Evolutionary conservation across 805 yeast species (phyloP).

Genomic region (Cyberlindnera petersonii): DNA sequence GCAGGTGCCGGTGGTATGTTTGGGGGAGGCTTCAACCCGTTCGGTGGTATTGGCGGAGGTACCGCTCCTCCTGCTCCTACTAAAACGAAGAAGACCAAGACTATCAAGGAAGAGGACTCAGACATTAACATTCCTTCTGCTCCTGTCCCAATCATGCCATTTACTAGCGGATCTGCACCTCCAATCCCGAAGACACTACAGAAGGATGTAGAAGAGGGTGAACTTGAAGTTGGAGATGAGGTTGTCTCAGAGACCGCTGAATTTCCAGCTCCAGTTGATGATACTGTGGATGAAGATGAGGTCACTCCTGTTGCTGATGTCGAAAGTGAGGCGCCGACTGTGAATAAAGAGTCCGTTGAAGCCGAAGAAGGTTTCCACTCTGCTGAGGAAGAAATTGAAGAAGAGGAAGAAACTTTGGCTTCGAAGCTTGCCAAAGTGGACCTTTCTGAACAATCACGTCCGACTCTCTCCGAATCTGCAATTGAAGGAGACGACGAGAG

Average conservation of each 20-base stretch:
- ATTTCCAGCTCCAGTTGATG: neutral
- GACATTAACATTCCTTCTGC: conserved; percentile 27
- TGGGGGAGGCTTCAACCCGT: conserved; percentile 39
- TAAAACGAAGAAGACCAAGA: conserved; percentile 21
- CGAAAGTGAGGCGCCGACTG: conserved; percentile 2
- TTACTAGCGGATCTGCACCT: conserved; percentile 32
- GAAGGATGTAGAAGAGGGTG: conserved; percentile 12
- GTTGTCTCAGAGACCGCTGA: conserved; percentile 4
- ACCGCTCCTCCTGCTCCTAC: conserved; percentile 23
- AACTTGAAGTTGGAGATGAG: conserved; percentile 9
- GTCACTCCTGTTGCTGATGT: neutral
- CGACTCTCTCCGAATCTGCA: conserved; percentile 24
- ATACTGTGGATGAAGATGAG: conserved; percentile 7
- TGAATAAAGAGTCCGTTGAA: neutral
- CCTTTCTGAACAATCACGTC: conserved; percentile 10
- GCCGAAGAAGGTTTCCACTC: conserved; percentile 15
- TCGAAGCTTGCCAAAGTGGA: conserved; percentile 18
- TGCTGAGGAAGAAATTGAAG: conserved; percentile 11
- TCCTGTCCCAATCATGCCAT: conserved; percentile 53
- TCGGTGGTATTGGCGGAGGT: conserved; percentile 36
- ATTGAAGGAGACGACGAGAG: conserved; percentile 31
- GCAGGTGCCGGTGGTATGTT: conserved; percentile 71
- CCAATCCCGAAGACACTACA: conserved; percentile 22
- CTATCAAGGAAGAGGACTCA: conserved; percentile 22
- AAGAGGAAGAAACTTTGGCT: conserved; percentile 13